Conservation (phyloP, 768 basidiomycete genomes). For the Pulveroboletus ravenelii region DNA sequence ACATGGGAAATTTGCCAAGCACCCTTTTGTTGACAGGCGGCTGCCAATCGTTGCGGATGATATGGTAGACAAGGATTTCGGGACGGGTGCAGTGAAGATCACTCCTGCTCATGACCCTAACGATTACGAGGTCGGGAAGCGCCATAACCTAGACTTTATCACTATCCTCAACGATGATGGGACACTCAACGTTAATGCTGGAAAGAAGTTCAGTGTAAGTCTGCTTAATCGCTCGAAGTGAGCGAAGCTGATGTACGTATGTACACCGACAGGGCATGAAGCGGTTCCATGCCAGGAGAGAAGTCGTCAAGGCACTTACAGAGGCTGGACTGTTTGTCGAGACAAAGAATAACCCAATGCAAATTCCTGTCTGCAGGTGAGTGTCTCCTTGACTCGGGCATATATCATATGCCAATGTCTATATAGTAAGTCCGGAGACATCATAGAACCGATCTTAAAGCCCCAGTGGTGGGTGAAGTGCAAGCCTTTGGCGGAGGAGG, state of each 20-base stretch:
- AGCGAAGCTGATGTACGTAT: background rate
- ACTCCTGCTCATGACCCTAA: constrained; percentile 97
- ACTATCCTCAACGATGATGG: constrained; percentile 96
- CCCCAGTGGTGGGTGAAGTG: constrained; percentile 99
- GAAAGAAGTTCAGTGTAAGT: constrained; percentile 64
- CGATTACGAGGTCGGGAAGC: constrained; percentile 89
- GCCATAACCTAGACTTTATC: constrained; percentile 88
- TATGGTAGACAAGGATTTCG: constrained; percentile 92
- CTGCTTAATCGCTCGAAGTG: background rate
- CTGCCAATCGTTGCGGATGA: constrained; percentile 86
- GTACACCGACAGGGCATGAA: constrained; percentile 74
- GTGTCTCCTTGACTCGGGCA: constrained; percentile 2
- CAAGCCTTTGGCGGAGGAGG: constrained; percentile 85
- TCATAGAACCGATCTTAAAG: constrained; percentile 92
- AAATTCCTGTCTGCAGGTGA: constrained; percentile 87
- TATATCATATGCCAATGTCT: constrained; percentile 1
- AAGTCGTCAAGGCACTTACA: constrained; percentile 78
- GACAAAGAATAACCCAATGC: constrained; percentile 96
- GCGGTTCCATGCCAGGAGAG: constrained; percentile 87
- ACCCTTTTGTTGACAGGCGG: constrained; percentile 84
- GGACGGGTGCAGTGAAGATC: constrained; percentile 98
- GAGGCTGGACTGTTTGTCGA: constrained; percentile 83
- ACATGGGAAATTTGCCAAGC: constrained; percentile 84
- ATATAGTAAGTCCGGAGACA: constrained; percentile 86
- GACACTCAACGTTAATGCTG: constrained; percentile 88